phyloP scores from a whole-genome alignment of 305 asterid species.

The Petunia hybrid region DNA sequence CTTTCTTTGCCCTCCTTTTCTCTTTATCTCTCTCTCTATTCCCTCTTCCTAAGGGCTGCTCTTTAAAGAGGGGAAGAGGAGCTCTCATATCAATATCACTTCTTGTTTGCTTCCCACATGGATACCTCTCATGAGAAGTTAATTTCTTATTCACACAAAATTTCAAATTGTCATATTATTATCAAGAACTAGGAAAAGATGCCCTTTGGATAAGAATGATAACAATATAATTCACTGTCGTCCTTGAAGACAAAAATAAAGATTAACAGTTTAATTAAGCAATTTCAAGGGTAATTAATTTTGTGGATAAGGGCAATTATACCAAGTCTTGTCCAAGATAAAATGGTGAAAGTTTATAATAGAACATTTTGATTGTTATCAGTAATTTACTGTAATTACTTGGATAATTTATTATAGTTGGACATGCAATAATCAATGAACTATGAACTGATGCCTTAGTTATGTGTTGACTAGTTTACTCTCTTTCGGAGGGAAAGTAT shows the following conservation, averaged over 20 bases:
- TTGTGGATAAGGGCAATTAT: not conserved
- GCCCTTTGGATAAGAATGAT: constrained; percentile 31
- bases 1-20: not conserved
- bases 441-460: too few relatives aligned
- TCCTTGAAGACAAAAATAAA: constrained; percentile 17
- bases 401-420: too few relatives aligned
- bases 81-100: constrained; percentile 64
- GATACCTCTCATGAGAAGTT: constrained; percentile 29
- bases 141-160: constrained; percentile 22
- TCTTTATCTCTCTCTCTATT: not conserved
- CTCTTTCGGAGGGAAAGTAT: too few relatives aligned
- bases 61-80: constrained; percentile 53
- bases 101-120: constrained; percentile 65
- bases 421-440: too few relatives aligned
- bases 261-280: not conserved
- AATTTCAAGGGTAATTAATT: not conserved
- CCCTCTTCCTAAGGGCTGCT: constrained; percentile 25
- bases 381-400: not conserved
- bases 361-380: not conserved
- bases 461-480: too few relatives aligned
- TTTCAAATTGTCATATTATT: constrained; percentile 29
- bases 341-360: not conserved
- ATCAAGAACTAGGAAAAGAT: constrained; percentile 16
- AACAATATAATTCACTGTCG: not conserved
- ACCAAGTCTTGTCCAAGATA: not conserved